Percentiles rank a stretch among this genome's conserved stretches.
Evolutionary conservation across 345 rosid genomes (phyloP).

Genomic region (Heritiera littoralis): DNA sequence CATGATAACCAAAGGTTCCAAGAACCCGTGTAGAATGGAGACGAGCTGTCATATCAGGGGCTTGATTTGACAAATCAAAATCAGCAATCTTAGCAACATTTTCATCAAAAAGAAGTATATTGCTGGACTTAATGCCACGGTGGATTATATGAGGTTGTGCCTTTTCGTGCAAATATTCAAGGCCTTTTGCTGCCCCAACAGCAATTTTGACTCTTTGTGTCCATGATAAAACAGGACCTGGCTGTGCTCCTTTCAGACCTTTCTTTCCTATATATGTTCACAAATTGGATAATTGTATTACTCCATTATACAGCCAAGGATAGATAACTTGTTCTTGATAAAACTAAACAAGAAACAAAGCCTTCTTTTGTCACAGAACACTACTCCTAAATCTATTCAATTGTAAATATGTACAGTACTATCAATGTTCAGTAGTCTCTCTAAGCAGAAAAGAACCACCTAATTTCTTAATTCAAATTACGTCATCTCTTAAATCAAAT

Average conservation of each 20-base stretch:
- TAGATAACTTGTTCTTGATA: not conserved
- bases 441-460: not conserved
- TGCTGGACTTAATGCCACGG: slow-evolving; percentile 89
- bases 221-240: slow-evolving; percentile 86
- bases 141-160: slow-evolving; percentile 74
- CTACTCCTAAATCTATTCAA: not conserved
- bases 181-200: slow-evolving; percentile 88
- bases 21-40: slow-evolving; percentile 94
- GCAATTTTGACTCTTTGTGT: slow-evolving; percentile 91
- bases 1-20: slow-evolving; percentile 97
- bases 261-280: slow-evolving; percentile 53
- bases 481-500: not conserved
- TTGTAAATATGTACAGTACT: not conserved
- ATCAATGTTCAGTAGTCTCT: not conserved
- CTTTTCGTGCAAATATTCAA: slow-evolving; percentile 91
- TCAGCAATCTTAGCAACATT: slow-evolving; percentile 90
- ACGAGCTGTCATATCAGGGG: slow-evolving; percentile 89
- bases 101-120: slow-evolving; percentile 74
- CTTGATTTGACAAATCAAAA: slow-evolving; percentile 91
- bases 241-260: slow-evolving; percentile 85
- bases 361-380: not conserved
- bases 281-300: not conserved
- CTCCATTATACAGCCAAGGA: not conserved
- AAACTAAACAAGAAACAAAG: not conserved
- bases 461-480: not conserved